A percentile compares a stretch with the other conserved stretches of the same genome.
phyloP scores from a whole-genome alignment of 2,329 filamentous ascomycete genomes.

The Calonectria pseudoreteaudii region DNA sequence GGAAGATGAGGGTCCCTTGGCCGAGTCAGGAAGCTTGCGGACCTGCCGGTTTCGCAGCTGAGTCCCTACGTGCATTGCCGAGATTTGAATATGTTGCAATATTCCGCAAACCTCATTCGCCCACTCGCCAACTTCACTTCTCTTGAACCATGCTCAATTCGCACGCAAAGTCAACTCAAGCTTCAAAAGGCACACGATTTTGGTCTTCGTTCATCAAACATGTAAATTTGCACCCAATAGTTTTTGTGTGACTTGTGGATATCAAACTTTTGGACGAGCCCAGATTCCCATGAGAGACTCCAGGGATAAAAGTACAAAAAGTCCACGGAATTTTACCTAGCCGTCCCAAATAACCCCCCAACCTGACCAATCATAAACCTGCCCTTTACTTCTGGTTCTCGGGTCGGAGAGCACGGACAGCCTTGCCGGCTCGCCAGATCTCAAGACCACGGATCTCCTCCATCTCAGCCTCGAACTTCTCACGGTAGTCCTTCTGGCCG shows the following conservation, averaged over 20 bases:
- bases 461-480: slow-evolving; percentile 98
- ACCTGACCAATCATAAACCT: slow-evolving; percentile 31
- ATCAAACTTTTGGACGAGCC: slow-evolving; percentile 44
- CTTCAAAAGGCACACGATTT: background rate
- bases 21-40: slow-evolving; percentile 3
- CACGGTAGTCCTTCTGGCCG: slow-evolving; percentile 92
- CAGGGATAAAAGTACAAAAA: slow-evolving; percentile 45
- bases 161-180: background rate
- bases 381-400: slow-evolving; percentile 82
- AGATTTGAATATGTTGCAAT: background rate
- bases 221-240: slow-evolving; percentile 12
- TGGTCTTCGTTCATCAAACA: background rate
- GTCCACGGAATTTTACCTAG: slow-evolving; percentile 34
- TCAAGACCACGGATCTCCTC: slow-evolving; percentile 97
- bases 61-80: slow-evolving; percentile 5
- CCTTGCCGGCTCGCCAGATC: slow-evolving; percentile 99
- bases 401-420: slow-evolving; percentile 87
- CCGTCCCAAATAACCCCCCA: slow-evolving; percentile 35
- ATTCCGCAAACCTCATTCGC: background rate
- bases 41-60: background rate
- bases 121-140: background rate
- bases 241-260: slow-evolving; percentile 22
- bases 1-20: background rate
- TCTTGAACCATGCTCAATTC: background rate
- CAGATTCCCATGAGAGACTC: slow-evolving; percentile 37